Conservation (phyloP, 352 stramenopile genomes). For the Phytophthora fragariaefolia region DNA sequence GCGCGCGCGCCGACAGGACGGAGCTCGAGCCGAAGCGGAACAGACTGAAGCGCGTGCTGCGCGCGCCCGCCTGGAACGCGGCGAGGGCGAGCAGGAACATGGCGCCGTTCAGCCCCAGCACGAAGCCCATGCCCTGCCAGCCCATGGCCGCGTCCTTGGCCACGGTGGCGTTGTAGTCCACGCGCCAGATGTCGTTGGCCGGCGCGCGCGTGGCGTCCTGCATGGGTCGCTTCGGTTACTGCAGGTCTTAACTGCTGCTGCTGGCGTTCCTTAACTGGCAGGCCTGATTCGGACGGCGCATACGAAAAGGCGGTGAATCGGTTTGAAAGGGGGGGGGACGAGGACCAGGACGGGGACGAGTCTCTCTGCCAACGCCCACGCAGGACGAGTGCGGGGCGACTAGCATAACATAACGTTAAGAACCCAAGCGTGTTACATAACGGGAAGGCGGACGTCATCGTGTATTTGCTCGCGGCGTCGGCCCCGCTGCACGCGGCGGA, state of each 20-base stretch:
- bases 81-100: slow-evolving; percentile 71
- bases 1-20: slow-evolving; percentile 42
- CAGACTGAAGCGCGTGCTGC: slow-evolving; percentile 75
- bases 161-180: slow-evolving; percentile 85
- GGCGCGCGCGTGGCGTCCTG: slow-evolving; percentile 18
- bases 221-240: too few relatives aligned
- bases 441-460: background rate
- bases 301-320: slow-evolving; percentile 30
- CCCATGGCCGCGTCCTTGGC: slow-evolving; percentile 75
- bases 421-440: too few relatives aligned
- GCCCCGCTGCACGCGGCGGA: background rate
- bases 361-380: too few relatives aligned
- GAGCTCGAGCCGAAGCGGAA: slow-evolving; percentile 70
- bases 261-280: too few relatives aligned
- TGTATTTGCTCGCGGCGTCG: background rate
- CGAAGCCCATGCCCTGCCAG: slow-evolving; percentile 83
- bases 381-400: too few relatives aligned
- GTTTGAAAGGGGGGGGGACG: slow-evolving; percentile 10
- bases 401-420: too few relatives aligned
- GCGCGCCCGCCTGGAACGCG: slow-evolving; percentile 71
- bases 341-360: too few relatives aligned
- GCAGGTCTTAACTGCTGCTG: too few relatives aligned
- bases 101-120: slow-evolving; percentile 70
- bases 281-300: slow-evolving; percentile 26
- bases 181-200: slow-evolving; percentile 70